Percentiles rank a stretch among this genome's conserved stretches.
Evolutionary conservation across 2,329 filamentous ascomycete species (phyloP).

Genomic region (Penicillium decumbens): DNA sequence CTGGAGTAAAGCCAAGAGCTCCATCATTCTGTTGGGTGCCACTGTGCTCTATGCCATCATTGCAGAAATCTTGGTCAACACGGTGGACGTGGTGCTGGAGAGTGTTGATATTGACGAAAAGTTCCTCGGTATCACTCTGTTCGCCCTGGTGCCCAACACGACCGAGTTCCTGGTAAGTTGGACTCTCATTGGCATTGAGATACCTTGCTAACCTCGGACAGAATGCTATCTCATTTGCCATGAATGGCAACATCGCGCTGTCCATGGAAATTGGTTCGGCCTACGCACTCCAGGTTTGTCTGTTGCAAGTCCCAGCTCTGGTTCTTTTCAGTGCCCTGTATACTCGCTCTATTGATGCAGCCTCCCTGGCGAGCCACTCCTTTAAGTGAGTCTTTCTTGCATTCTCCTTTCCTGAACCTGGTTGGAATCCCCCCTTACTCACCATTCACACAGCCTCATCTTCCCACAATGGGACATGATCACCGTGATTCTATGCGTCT

Average conservation of each 20-base stretch:
- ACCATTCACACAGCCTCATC: slow-evolving; percentile 58
- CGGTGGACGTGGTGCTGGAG: slow-evolving; percentile 90
- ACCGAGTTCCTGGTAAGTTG: slow-evolving; percentile 87
- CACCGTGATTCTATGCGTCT: slow-evolving; percentile 90
- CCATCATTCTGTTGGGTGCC: slow-evolving; percentile 79
- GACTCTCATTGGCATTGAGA: background rate
- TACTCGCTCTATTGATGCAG: slow-evolving; percentile 49
- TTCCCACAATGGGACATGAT: slow-evolving; percentile 99
- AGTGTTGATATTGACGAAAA: slow-evolving; percentile 93
- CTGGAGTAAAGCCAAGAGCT: slow-evolving; percentile 89
- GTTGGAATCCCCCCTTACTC: slow-evolving; percentile 13
- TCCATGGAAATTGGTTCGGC: slow-evolving; percentile 99
- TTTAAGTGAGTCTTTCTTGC: slow-evolving; percentile 46
- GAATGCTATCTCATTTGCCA: slow-evolving; percentile 98
- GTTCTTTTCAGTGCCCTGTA: slow-evolving; percentile 85
- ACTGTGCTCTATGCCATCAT: slow-evolving; percentile 94
- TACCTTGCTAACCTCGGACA: slow-evolving; percentile 34
- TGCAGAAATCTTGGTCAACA: slow-evolving; percentile 93
- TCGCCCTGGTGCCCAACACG: slow-evolving; percentile 94
- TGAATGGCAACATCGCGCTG: slow-evolving; percentile 98
- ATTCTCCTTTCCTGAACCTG: background rate
- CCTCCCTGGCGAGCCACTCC: slow-evolving; percentile 46
- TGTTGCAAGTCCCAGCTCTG: slow-evolving; percentile 87
- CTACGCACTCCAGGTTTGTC: slow-evolving; percentile 91
- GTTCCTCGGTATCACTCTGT: slow-evolving; percentile 92